Base-by-base conservation (phyloP, 139 green algal genomes). In the Chlamydomonas incerta region DNA sequence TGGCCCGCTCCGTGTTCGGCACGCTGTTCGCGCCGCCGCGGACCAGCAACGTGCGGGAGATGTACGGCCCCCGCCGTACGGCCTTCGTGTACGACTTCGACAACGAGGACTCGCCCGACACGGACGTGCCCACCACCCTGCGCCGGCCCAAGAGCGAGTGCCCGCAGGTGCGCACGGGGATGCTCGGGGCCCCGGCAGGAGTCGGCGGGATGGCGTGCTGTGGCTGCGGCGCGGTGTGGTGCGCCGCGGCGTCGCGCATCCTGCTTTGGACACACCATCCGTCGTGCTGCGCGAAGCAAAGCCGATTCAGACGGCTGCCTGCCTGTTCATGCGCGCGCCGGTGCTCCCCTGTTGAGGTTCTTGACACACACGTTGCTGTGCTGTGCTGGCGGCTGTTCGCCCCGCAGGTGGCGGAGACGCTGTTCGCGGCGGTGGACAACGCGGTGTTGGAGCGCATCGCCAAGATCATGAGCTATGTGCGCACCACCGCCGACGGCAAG, bases 11-110 rank as follows among this genome's bases (percentile, higher is more conserved):
- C 9, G 90, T 97, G 26, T 94, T 90, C 80, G 72, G 83, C 57
- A 91, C 92, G 47, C 76, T 97, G 55, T 96, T 97, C 72, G 72
- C 91, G 20, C 88, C 88, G 10, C 88, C 85, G 5, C 81, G 72
- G 60, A 8, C 41, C 41, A 37, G 31, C 47, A 73, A 74, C 41
- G 67, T 70, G 13, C 66, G 67, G 50, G 80, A 85, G 50, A 68
- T 85, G 80, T 85, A 77, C 80, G 23, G 62, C 50, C 80, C 80
- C 24, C 66, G 80, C 9, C 92, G 95, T 71, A 98, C 91, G 23
- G 93, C 96, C 0, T 99, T 98, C 90, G 88, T 98, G 71, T 99
- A 97, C 76, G 94, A 98, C 31, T 93, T 98, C 87, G 94, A 96
- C 20, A 90, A 87, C n/a, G 87, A 94, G 58, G 85, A 86, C 8